These are phyloP conservation scores for Acacia confusa DNA, from an alignment of 306 rosid genomes.

Conservation along the genomic window DNA sequence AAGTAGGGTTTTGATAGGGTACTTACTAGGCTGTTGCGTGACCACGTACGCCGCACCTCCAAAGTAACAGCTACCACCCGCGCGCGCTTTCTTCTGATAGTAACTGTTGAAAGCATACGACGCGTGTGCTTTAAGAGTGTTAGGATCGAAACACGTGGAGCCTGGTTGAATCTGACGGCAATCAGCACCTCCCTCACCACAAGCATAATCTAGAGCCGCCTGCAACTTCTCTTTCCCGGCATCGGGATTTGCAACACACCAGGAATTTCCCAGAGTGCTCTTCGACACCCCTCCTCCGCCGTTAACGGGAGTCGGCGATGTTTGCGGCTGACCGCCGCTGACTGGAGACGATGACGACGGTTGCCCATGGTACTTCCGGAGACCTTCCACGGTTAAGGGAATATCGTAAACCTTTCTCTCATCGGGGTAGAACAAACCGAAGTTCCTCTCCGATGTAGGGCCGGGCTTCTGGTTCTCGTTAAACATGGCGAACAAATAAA, in stretches of 20 bases:
- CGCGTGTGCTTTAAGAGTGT: slow-evolving; percentile 75
- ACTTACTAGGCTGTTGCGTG: slow-evolving; percentile 92
- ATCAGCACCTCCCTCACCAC: slow-evolving; percentile 95
- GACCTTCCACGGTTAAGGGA: slow-evolving; percentile 63
- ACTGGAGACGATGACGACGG: slow-evolving; percentile 27
- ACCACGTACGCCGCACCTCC: slow-evolving; percentile 93
- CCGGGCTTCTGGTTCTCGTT: slow-evolving; percentile 82
- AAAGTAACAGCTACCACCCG: slow-evolving; percentile 79
- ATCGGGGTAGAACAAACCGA: slow-evolving; percentile 80
- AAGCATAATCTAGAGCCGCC: slow-evolving; percentile 76
- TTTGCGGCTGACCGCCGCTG: background rate
- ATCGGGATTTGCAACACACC: slow-evolving; percentile 92
- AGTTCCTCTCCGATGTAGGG: slow-evolving; percentile 83
- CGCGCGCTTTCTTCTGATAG: slow-evolving; percentile 77
- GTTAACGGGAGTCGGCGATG: background rate
- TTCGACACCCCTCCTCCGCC: slow-evolving; percentile 68
- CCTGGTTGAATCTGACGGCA: slow-evolving; percentile 75
- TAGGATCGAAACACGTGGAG: slow-evolving; percentile 81
- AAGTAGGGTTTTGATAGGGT: background rate
- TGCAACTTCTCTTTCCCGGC: slow-evolving; percentile 68
- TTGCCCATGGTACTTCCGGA: slow-evolving; percentile 47
- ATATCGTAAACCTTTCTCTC: slow-evolving; percentile 67
- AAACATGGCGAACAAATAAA: slow-evolving; percentile 82
- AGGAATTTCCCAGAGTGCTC: slow-evolving; percentile 65
- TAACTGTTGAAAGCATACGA: slow-evolving; percentile 90